Evolutionary conservation across 2,329 filamentous ascomycete genomes (phyloP).

Genomic region (Macrophomina tecta): DNA sequence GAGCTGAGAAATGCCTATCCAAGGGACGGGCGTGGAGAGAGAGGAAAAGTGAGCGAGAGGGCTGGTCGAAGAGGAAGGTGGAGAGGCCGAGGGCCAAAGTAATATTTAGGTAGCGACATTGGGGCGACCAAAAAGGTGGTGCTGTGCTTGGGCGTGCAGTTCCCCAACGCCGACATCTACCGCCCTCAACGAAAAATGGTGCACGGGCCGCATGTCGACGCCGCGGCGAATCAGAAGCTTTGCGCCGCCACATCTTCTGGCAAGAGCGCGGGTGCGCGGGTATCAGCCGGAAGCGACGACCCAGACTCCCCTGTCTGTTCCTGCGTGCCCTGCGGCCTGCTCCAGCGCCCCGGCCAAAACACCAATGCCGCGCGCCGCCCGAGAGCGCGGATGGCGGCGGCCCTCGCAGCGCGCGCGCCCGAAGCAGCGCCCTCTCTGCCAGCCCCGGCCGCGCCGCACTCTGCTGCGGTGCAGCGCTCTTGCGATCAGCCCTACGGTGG

Average conservation of each 20-base stretch:
- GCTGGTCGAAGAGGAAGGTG: conserved; percentile 33
- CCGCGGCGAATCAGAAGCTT: neutral
- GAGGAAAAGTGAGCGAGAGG: conserved; percentile 28
- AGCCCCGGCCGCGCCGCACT: neutral
- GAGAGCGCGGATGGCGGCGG: neutral
- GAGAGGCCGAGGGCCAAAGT: conserved; percentile 36
- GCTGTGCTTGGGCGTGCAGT: conserved; percentile 14
- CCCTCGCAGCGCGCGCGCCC: neutral
- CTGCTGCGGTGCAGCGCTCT: neutral
- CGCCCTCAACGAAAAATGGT: conserved; percentile 27
- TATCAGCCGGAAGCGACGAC: conserved; percentile 20
- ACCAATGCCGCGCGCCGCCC: neutral
- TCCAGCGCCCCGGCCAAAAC: neutral
- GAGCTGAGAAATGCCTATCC: neutral
- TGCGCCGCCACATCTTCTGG: conserved; percentile 7
- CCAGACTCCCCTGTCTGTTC: conserved; percentile 7
- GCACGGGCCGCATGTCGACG: conserved; percentile 20
- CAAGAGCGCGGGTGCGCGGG: conserved; percentile 4
- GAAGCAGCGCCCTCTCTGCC: neutral
- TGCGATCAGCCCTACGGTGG: conserved; percentile 24
- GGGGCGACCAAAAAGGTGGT: conserved; percentile 19
- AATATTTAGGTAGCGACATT: conserved; percentile 17
- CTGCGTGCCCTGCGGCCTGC: conserved; percentile 8
- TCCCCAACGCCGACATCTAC: conserved; percentile 26
- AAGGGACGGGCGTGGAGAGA: neutral